Conservation (phyloP, 805 yeast genomes). For the Teunomyces panamensis region DNA sequence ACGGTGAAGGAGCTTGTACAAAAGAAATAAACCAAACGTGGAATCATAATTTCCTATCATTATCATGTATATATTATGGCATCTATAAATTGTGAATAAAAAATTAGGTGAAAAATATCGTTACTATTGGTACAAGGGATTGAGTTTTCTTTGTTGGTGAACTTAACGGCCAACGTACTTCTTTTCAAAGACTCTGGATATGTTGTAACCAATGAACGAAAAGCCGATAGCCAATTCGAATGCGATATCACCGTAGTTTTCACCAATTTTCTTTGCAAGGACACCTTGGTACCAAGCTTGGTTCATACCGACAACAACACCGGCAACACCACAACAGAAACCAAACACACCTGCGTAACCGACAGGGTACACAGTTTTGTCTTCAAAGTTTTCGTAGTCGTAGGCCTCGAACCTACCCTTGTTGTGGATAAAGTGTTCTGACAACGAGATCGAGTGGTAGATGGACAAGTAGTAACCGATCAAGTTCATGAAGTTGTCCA, state of each 20-base stretch:
- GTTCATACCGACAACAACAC: conserved; percentile 83
- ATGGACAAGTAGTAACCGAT: conserved; percentile 90
- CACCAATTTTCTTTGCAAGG: conserved; percentile 59
- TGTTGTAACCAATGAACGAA: conserved; percentile 58
- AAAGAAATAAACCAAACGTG: not conserved
- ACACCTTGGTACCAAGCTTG: conserved; percentile 84
- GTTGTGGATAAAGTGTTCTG: conserved; percentile 82
- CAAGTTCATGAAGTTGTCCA: conserved; percentile 85
- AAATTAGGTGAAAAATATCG: not conserved
- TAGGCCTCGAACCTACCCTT: conserved; percentile 58
- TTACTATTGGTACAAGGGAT: too few relatives aligned
- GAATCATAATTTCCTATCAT: not conserved
- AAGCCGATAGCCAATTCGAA: conserved; percentile 73
- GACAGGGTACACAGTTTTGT: conserved; percentile 58
- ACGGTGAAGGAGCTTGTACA: not conserved
- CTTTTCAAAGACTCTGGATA: conserved; percentile 61
- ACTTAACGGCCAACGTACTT: conserved; percentile 55
- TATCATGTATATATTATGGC: conserved; percentile 3
- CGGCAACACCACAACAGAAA: conserved; percentile 79
- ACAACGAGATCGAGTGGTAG: conserved; percentile 69
- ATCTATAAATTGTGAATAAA: conserved; percentile 1
- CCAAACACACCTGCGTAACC: conserved; percentile 79
- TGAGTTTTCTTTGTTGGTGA: not conserved
- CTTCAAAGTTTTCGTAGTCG: conserved; percentile 59
- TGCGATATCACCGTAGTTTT: conserved; percentile 80